Evolutionary conservation across 2,329 filamentous ascomycete species (phyloP).

Genomic region (Acarospora socialis): DNA sequence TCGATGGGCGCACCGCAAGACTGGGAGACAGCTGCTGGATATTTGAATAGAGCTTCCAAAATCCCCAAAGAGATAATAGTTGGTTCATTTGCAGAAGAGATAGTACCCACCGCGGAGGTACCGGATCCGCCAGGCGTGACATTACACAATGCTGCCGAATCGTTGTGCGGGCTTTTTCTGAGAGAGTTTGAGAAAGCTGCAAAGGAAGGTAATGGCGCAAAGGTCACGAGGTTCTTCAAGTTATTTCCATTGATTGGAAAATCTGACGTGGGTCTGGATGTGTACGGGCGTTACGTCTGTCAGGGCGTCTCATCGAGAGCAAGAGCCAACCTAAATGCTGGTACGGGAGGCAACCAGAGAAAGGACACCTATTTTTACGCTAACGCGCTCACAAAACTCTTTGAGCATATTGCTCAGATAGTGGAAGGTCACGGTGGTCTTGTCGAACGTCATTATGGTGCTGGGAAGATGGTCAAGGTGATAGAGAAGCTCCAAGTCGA

Average conservation of each 20-base stretch:
- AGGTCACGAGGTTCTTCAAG: constrained; percentile 95
- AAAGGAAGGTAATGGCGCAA: constrained; percentile 69
- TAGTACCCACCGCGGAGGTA: constrained; percentile 90
- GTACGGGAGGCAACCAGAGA: constrained; percentile 41
- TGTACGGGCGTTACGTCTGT: constrained; percentile 92
- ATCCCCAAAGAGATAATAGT: constrained; percentile 68
- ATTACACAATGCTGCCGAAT: constrained; percentile 74
- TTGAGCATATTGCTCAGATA: constrained; percentile 95
- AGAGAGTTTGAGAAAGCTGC: constrained; percentile 91
- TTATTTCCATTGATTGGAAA: constrained; percentile 87
- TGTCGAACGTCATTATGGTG: constrained; percentile 86
- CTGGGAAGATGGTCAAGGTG: constrained; percentile 85
- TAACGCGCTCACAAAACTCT: constrained; percentile 76
- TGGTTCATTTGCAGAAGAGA: constrained; percentile 75
- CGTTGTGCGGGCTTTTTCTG: constrained; percentile 76
- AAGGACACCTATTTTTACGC: constrained; percentile 85
- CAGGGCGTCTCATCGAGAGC: constrained; percentile 81
- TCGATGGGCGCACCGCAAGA: constrained; percentile 97
- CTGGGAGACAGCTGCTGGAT: constrained; percentile 91
- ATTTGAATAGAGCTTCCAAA: constrained; percentile 67
- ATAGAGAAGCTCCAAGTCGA: constrained; percentile 88
- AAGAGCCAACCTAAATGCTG: constrained; percentile 62
- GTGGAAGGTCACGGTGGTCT: constrained; percentile 81
- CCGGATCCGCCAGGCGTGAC: constrained; percentile 82
- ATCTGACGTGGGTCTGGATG: constrained; percentile 77